phyloP scores from a whole-genome alignment of 2,329 filamentous ascomycete species.

The Nannizziopsis barbatae region DNA sequence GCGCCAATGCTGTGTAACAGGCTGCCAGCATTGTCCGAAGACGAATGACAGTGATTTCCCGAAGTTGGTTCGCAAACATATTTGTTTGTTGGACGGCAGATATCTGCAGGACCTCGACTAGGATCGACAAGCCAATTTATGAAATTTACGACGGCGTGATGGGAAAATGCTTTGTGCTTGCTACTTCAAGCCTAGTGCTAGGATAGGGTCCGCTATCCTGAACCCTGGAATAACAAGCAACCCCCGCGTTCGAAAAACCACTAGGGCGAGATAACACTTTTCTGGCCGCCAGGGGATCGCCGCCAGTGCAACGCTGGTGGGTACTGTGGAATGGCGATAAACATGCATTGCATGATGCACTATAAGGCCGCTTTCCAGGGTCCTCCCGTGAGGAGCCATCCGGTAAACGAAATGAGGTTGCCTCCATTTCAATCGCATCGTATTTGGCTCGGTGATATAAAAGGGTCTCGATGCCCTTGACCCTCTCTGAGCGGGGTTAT shows the following conservation, averaged over 20 bases:
- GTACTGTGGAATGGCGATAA: neutral
- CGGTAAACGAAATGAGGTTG: conserved; percentile 5
- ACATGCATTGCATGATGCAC: conserved; percentile 5
- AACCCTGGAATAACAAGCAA: neutral
- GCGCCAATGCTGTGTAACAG: too few species aligned
- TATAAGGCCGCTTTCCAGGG: neutral
- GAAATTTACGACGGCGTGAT: neutral
- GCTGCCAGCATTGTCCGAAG: neutral
- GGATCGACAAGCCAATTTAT: conserved; percentile 9
- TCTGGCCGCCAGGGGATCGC: conserved; percentile 2
- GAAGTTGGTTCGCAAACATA: neutral
- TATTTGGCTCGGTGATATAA: conserved; percentile 1
- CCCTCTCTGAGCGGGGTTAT: neutral
- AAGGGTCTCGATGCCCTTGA: neutral
- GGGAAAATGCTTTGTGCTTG: conserved; percentile 3
- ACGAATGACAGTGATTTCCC: conserved; percentile 1
- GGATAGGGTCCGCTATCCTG: conserved; percentile 8
- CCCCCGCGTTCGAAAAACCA: neutral
- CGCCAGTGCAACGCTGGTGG: conserved; percentile 7
- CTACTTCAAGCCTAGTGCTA: conserved; percentile 2
- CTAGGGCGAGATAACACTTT: neutral
- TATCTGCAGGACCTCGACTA: neutral
- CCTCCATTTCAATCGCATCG: neutral
- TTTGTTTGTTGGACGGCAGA: neutral
- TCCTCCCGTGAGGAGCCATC: conserved; percentile 2